Conservation (phyloP, 371 early-diverging fungal genomes). For the Saksenaea oblongispora region DNA sequence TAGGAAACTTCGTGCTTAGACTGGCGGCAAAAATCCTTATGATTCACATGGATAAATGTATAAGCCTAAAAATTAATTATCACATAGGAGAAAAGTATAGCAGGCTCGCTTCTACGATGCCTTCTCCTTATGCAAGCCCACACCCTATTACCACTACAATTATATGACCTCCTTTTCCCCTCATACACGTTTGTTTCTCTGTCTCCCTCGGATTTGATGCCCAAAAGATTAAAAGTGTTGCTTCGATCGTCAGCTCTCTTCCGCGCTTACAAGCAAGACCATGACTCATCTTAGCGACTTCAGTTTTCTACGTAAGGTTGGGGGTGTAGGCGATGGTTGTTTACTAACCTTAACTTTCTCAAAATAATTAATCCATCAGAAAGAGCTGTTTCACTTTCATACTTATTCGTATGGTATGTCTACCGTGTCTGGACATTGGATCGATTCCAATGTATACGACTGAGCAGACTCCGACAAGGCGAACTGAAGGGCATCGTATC, state of each 20-base stretch:
- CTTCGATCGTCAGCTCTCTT: background rate
- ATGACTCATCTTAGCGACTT: constrained; percentile 54
- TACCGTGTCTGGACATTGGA: constrained; percentile 44
- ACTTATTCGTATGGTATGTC: constrained; percentile 37
- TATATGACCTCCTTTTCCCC: background rate
- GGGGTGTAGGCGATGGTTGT: background rate
- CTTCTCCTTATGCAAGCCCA: constrained; percentile 7
- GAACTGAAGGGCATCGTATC: constrained; percentile 54
- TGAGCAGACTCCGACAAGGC: constrained; percentile 36
- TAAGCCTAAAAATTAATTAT: background rate
- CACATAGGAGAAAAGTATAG: background rate
- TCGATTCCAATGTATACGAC: constrained; percentile 35
- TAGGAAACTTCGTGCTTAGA: background rate
- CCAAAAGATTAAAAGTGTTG: background rate
- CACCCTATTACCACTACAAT: background rate
- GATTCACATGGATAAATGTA: background rate
- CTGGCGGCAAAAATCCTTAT: background rate
- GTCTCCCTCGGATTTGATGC: background rate
- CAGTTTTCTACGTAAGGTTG: constrained; percentile 40
- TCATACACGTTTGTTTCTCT: constrained; percentile 5
- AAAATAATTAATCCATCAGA: constrained; percentile 20
- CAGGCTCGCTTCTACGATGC: background rate
- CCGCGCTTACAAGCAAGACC: background rate
- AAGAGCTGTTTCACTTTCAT: constrained; percentile 36
- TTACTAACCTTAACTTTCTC: background rate